phyloP scores from a whole-genome alignment of 2,329 filamentous ascomycete species.

The Colletotrichum euphorbiae region DNA sequence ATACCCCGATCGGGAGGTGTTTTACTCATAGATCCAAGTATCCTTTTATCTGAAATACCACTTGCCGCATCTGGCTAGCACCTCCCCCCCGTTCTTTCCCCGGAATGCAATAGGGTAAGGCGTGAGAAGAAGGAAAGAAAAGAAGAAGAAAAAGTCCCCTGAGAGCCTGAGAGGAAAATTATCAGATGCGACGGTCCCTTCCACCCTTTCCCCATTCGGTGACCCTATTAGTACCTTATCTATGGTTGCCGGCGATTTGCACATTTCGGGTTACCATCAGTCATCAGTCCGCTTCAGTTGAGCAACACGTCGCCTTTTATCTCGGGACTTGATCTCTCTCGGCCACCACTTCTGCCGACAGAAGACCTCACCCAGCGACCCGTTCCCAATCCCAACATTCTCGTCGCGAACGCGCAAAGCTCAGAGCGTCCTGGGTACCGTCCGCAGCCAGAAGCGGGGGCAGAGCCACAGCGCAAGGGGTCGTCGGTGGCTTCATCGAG shows the following conservation, averaged over 20 bases:
- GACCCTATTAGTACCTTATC: no score
- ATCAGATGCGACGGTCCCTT: conserved; percentile 15
- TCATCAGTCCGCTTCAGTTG: not conserved
- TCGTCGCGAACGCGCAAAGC: conserved; percentile 36
- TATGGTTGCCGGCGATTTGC: no score
- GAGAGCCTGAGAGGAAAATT: conserved; percentile 9
- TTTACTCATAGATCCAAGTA: not conserved
- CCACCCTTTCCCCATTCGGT: conserved; percentile 12
- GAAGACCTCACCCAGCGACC: not conserved
- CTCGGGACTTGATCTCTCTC: not conserved
- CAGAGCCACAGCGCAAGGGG: conserved; percentile 20
- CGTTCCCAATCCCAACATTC: conserved; percentile 32
- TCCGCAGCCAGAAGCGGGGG: conserved; percentile 16
- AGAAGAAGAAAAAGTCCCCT: not conserved
- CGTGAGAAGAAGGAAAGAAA: not conserved
- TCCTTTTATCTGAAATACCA: not conserved
- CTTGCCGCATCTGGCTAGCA: not conserved
- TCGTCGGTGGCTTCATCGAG: conserved; percentile 14
- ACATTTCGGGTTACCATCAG: not conserved
- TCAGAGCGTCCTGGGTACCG: conserved; percentile 27
- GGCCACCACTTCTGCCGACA: not conserved
- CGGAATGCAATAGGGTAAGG: conserved; percentile 22
- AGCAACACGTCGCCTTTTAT: conserved; percentile 27
- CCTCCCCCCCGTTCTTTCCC: conserved; percentile 25
- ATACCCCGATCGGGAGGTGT: accelerated